Base-by-base conservation (phyloP, 2,329 filamentous ascomycete species). In the Myriosclerotinia scirpicola region DNA sequence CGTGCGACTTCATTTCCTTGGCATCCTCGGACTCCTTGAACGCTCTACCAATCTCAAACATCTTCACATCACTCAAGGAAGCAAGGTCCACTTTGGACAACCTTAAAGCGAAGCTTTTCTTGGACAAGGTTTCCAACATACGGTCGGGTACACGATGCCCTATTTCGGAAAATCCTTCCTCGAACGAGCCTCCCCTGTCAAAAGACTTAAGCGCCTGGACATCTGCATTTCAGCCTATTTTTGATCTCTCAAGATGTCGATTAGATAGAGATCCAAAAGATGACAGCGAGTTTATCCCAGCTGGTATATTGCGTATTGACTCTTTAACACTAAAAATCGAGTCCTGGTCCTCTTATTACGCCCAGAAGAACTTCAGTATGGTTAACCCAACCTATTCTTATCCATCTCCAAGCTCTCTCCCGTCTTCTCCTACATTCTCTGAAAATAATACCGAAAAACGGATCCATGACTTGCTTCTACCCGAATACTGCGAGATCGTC, bases 401-500 rank as follows among this genome's bases (percentile, higher is more conserved):
- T 38, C 7, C 22, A 40, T 20, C 5, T 7, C 22, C 36, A 26
- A 15, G 14, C n/a, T 8, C n/a, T 17, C 17, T 12, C 2, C 14
- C n/a, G 5, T 58, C 7, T 17, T 15, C 8, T 17, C 5, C 22
- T 26, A 38, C 9, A 30, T 44, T 40, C 3, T 15, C 7, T 2
- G 22, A 44, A 2, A 11, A 15, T 11, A 0, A 44, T 20, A 11
- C 8, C 7, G n/a, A 44, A 5, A 30, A 30, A 26, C 36, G 14
- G 9, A 26, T 30, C 2, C 36, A 30, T n/a, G 30, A 44, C 8
- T 34, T 34, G 30, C 36, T 58, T 20, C n/a, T 44, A 6, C n/a
- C 54, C 22, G 14, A 26, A 15, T 66, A 63, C 38, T 38, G 44
- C 2, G 68, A 72, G 55, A 65, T 71, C 30, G 40, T 70, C 6